Evolutionary conservation across 352 stramenopile genomes (phyloP), one percentile per base, ranked within the genome.

Genomic region (Peronosclerospora sorghi): DNA sequence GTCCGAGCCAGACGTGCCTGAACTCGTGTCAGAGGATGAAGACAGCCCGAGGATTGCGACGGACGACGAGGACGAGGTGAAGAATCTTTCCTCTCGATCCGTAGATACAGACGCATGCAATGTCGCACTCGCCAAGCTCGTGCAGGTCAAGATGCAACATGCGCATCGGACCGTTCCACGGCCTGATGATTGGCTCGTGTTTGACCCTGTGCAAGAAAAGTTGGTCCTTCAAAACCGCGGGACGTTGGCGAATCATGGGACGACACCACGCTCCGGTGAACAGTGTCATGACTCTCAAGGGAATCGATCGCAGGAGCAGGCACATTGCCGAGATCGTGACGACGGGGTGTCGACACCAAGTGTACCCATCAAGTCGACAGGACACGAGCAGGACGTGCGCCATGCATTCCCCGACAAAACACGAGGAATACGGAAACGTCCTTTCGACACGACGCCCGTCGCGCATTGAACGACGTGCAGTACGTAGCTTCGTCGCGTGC

Each of bases 151-250:
- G 48, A 56, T 68, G 28, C 54, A 69, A 37, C 59, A 81, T 35
- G 70, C 64, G 1, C 62, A 85, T 41, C 42, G 43, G 14, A 72
- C 45, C 13, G 79, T 87, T 37, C 29, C 56, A 14, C 70, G 73
- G 12, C 70, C 72, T 4, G 75, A 85, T 35, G 61, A 77, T 29
- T 87, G 75, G 75, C 64, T 87, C 24, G 75, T 87, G 52, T 87
- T 83, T 14, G 75, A 87, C 21, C 75, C 75, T 1, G 50, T 77
- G 21, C 52, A 70, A 24, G 62, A 73, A n/a, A 51, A 67, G 15
- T 57, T 87, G 20, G 71, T 84, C 32, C 49, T 73, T 24, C 69
- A 82, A 28, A 84, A 84, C 45, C 45, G 63, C 9, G 37, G 30
- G 13, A 36, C 26, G 23, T 21, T 35, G 29, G 32, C 17, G 18